Percentiles rank a stretch among this genome's conserved stretches.
phyloP scores from a whole-genome alignment of 2,329 filamentous ascomycete genomes.

The Clonostachys solani region DNA sequence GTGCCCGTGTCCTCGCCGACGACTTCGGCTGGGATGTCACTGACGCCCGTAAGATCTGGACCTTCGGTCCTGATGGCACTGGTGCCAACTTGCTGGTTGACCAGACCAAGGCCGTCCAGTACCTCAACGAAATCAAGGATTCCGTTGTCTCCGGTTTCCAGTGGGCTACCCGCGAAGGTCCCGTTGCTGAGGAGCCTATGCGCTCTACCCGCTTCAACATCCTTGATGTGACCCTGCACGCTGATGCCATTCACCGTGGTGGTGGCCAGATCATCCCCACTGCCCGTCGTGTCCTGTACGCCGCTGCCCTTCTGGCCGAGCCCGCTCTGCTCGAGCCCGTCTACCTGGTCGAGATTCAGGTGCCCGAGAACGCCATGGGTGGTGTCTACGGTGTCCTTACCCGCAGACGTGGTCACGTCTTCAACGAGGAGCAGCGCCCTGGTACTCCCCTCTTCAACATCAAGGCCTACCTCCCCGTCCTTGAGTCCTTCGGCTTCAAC shows the following conservation, averaged over 20 bases:
- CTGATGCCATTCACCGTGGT: conserved; percentile 99
- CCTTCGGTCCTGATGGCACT: conserved; percentile 96
- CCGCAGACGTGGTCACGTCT: conserved; percentile 97
- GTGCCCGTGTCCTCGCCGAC: conserved; percentile 92
- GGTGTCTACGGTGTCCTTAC: conserved; percentile 99
- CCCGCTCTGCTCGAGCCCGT: conserved; percentile 93
- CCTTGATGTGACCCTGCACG: conserved; percentile 98
- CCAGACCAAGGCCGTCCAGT: conserved; percentile 99
- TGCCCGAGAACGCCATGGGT: conserved; percentile 98
- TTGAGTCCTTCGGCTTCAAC: conserved; percentile 99
- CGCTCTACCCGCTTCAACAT: conserved; percentile 97
- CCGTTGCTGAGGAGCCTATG: conserved; percentile 97
- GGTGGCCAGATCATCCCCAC: conserved; percentile 99
- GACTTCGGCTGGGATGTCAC: conserved; percentile 99
- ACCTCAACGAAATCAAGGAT: conserved; percentile 99
- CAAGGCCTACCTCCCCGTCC: conserved; percentile 95
- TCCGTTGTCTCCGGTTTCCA: conserved; percentile 99
- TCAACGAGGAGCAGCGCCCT: conserved; percentile 95
- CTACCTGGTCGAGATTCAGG: conserved; percentile 99
- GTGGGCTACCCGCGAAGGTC: conserved; percentile 97
- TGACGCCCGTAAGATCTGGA: conserved; percentile 99
- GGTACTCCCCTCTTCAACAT: conserved; percentile 99
- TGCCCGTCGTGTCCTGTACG: conserved; percentile 95
- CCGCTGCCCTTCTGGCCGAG: conserved; percentile 83
- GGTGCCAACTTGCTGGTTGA: conserved; percentile 98